These are phyloP conservation scores for Torrubiellomyces zombiae DNA, from an alignment of 2,329 filamentous ascomycete species.

Conservation along the genomic window DNA sequence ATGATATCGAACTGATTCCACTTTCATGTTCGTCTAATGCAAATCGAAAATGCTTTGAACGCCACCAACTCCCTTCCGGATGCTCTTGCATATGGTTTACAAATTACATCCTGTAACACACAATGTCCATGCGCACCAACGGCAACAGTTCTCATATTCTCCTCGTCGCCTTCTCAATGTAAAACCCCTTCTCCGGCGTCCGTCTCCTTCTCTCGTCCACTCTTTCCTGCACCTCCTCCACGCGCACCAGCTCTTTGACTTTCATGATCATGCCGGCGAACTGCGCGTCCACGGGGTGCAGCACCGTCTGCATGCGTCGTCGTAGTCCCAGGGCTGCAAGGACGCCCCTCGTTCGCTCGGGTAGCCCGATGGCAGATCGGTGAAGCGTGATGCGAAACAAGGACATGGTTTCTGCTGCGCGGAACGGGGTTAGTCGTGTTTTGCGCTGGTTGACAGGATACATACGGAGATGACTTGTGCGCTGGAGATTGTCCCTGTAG, in stretches of 20 bases:
- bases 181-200: conserved; percentile 66
- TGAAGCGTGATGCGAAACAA: conserved; percentile 87
- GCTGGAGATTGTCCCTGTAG: too few relatives aligned
- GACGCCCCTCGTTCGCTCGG: conserved; percentile 60
- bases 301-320: conserved; percentile 73
- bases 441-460: too few relatives aligned
- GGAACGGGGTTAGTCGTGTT: too few relatives aligned
- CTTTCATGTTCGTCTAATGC: too few relatives aligned
- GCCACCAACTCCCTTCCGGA: too few relatives aligned
- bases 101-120: too few relatives aligned
- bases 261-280: conserved; percentile 83
- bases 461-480: too few relatives aligned
- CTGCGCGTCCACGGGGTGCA: conserved; percentile 67
- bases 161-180: conserved; percentile 43
- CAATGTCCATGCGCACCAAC: too few relatives aligned
- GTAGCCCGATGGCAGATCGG: conserved; percentile 78
- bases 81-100: too few relatives aligned
- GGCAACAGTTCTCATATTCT: conserved; percentile 10
- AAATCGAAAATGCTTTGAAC: too few relatives aligned
- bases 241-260: conserved; percentile 80
- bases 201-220: conserved; percentile 53
- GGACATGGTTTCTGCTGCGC: too few relatives aligned
- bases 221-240: conserved; percentile 57
- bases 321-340: conserved; percentile 73
- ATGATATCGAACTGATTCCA: too few relatives aligned